These are phyloP conservation scores for Agroathelia rolfsii DNA, from an alignment of 1,284 basidiomycete genomes.

Conservation along the genomic window DNA sequence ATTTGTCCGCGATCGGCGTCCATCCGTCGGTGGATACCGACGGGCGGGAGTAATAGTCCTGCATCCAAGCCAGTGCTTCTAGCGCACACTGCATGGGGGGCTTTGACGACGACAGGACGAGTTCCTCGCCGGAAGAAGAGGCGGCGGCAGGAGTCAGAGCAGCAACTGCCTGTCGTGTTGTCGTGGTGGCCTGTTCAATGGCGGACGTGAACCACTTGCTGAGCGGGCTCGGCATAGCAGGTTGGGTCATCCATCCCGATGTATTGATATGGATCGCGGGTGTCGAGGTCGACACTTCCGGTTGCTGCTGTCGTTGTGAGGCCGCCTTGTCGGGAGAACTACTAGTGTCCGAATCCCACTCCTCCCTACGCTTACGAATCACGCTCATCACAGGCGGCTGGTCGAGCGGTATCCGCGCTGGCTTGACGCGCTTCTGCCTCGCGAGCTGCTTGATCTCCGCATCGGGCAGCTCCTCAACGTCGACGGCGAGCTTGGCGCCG, in stretches of 20 bases:
- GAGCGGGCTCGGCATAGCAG: constrained; percentile 61
- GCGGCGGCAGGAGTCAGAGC: constrained; percentile 52
- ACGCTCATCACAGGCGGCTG: constrained; percentile 76
- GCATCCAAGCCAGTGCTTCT: constrained; percentile 71
- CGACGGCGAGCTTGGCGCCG: constrained; percentile 79
- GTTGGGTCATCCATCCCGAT: constrained; percentile 49
- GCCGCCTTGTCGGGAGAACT: no score
- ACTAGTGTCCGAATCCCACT: constrained; percentile 47
- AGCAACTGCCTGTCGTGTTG: constrained; percentile 65
- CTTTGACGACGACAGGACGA: constrained; percentile 41
- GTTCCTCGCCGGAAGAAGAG: constrained; percentile 25
- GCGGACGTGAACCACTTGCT: constrained; percentile 65
- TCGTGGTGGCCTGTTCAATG: constrained; percentile 59
- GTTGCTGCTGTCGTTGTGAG: constrained; percentile 13
- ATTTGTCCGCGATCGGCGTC: constrained; percentile 76
- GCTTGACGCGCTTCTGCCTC: constrained; percentile 82
- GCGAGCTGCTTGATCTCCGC: constrained; percentile 78
- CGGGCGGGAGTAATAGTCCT: constrained; percentile 57
- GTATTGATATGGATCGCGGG: constrained; percentile 12
- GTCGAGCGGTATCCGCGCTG: constrained; percentile 82
- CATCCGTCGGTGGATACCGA: constrained; percentile 76
- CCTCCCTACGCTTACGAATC: constrained; percentile 56
- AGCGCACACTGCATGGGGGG: constrained; percentile 69
- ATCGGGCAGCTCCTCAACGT: constrained; percentile 84
- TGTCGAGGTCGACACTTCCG: no score